Percentiles rank a stretch among this genome's conserved stretches.
Conservation (phyloP, 169 alveolate species). For the Babesia sp. region DNA sequence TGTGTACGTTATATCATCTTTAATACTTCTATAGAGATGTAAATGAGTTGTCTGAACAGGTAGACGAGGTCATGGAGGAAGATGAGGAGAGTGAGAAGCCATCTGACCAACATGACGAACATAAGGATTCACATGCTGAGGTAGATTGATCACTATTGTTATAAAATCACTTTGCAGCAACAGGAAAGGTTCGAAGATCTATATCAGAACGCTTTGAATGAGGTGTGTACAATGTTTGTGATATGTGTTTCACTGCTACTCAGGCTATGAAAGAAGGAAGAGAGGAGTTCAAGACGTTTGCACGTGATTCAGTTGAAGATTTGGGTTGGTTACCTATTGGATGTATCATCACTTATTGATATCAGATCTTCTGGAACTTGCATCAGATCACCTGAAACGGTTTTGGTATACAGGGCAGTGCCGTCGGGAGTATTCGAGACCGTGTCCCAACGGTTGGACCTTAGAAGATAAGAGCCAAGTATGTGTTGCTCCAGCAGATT, state of each 20-base stretch:
- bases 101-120: neutral
- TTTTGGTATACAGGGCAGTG: constrained; percentile 55
- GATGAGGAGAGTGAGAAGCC: constrained; percentile 1
- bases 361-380: constrained; percentile 34
- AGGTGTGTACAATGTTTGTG: constrained; percentile 3
- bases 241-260: neutral
- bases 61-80: constrained; percentile 41
- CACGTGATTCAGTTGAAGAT: constrained; percentile 34
- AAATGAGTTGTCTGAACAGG: constrained; percentile 31
- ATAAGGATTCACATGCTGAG: neutral
- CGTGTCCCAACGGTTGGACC: constrained; percentile 59
- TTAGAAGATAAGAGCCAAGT: neutral
- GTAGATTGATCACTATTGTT: neutral
- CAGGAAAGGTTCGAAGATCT: constrained; percentile 14
- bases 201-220: constrained; percentile 10
- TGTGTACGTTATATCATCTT: neutral
- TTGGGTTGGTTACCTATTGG: constrained; percentile 20
- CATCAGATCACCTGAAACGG: constrained; percentile 58
- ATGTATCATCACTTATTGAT: neutral
- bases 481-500: constrained; percentile 59
- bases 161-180: neutral
- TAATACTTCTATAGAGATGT: constrained; percentile 23
- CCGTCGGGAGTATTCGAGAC: constrained; percentile 33
- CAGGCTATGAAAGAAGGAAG: constrained; percentile 47
- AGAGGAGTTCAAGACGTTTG: constrained; percentile 11